Conservation (phyloP, 1,284 basidiomycete genomes). For the Heterobasidion occidentale region DNA sequence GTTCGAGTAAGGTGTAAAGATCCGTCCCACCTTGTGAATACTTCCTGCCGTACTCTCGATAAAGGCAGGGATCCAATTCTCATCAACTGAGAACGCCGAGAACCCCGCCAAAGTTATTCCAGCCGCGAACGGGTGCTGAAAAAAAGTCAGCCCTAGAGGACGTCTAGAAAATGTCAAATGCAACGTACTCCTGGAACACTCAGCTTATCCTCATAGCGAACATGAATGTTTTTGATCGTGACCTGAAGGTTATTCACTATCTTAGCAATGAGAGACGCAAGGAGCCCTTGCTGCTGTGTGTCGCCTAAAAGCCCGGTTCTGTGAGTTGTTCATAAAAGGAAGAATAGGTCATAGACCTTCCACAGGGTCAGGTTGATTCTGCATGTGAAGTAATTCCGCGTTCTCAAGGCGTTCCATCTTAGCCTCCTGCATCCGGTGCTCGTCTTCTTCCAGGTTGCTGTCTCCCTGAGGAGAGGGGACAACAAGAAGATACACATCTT, state of each 20-base stretch:
- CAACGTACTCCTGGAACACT: slow-evolving; percentile 81
- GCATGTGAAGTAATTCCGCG: slow-evolving; percentile 81
- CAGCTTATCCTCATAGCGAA: slow-evolving; percentile 94
- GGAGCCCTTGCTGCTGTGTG: slow-evolving; percentile 74
- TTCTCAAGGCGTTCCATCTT: slow-evolving; percentile 88
- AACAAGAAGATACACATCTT: slow-evolving; percentile 95
- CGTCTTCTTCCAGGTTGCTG: slow-evolving; percentile 83
- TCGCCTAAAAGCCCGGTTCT: slow-evolving; percentile 34
- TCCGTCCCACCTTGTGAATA: slow-evolving; percentile 74
- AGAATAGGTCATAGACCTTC: slow-evolving; percentile 27
- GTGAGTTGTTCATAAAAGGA: neutral
- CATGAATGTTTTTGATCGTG: slow-evolving; percentile 90
- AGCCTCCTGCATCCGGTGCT: slow-evolving; percentile 71
- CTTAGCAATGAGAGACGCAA: slow-evolving; percentile 83
- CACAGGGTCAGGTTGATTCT: slow-evolving; percentile 48
- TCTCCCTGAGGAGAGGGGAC: slow-evolving; percentile 70
- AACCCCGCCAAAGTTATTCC: slow-evolving; percentile 92
- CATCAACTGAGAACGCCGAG: slow-evolving; percentile 90
- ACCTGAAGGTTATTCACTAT: slow-evolving; percentile 97
- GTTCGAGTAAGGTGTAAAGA: neutral
- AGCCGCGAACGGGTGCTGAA: slow-evolving; percentile 88
- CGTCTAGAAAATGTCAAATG: neutral
- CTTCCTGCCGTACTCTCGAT: slow-evolving; percentile 86
- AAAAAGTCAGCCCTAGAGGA: slow-evolving; percentile 1
- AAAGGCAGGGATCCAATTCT: slow-evolving; percentile 90